Evolutionary conservation across 306 rosid species (phyloP).

Genomic region (Trichosanthes cucumerina): DNA sequence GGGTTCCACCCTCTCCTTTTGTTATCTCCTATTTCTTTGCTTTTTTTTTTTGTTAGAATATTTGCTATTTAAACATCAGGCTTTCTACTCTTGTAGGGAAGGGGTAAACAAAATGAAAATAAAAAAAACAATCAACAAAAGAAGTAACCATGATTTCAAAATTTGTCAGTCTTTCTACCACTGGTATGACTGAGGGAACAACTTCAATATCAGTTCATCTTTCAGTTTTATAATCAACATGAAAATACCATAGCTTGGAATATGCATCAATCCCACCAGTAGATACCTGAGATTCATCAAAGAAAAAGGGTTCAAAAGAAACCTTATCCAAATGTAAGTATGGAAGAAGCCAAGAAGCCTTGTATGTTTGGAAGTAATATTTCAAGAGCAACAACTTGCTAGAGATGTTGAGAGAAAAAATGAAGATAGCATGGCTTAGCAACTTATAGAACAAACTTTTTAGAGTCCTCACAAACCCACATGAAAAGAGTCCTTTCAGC

Average conservation of each 20-base stretch:
- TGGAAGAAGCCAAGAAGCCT: no score
- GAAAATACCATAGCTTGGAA: slow-evolving; percentile 33
- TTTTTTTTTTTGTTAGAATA: background rate
- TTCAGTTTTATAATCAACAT: slow-evolving; percentile 19
- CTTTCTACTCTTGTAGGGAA: background rate
- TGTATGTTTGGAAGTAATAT: no score
- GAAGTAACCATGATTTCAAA: background rate
- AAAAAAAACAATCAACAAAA: background rate
- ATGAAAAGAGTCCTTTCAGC: no score
- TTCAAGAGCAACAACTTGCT: no score
- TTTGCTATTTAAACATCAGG: background rate
- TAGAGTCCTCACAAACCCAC: no score
- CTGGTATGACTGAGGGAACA: slow-evolving; percentile 23
- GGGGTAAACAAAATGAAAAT: background rate
- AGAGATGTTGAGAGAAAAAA: no score
- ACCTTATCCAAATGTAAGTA: background rate
- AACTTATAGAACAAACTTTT: no score
- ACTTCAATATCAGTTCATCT: slow-evolving; percentile 16
- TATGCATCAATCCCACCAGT: slow-evolving; percentile 23
- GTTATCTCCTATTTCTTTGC: background rate
- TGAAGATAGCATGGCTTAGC: no score
- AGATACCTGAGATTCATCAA: slow-evolving; percentile 28
- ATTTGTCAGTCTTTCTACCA: background rate
- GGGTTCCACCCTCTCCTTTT: background rate
- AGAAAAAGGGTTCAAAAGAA: background rate